Conservation (phyloP, 208 protist genomes). For the Vickermania ingenoplastis region DNA sequence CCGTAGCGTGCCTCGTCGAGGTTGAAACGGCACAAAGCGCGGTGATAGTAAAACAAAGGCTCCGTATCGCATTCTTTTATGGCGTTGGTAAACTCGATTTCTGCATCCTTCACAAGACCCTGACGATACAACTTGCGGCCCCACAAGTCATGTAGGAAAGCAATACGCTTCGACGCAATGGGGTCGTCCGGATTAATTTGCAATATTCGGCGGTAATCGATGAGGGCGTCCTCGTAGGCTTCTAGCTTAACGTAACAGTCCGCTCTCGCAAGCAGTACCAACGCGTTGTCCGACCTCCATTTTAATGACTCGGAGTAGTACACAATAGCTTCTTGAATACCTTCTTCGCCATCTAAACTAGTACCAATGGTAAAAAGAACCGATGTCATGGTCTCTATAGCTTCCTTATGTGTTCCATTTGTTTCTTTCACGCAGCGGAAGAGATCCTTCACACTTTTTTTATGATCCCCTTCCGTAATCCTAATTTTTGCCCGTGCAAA, state of each 20-base stretch:
- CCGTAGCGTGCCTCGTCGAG: conserved; percentile 70
- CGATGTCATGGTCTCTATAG: conserved; percentile 73
- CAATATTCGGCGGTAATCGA: conserved; percentile 57
- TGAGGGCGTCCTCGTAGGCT: conserved; percentile 60
- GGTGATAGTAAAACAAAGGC: conserved; percentile 78
- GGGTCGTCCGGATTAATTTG: conserved; percentile 43
- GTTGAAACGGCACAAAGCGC: conserved; percentile 67
- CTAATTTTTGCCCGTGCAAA: conserved; percentile 60
- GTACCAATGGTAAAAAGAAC: conserved; percentile 69
- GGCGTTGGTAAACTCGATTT: conserved; percentile 77
- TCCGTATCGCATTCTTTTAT: conserved; percentile 59
- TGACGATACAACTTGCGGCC: conserved; percentile 50
- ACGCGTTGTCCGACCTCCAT: conserved; percentile 73
- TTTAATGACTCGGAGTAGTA: conserved; percentile 87
- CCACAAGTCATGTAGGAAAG: conserved; percentile 77
- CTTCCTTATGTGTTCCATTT: conserved; percentile 67
- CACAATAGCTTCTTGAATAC: conserved; percentile 51
- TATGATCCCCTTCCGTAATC: conserved; percentile 47
- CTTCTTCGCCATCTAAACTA: conserved; percentile 30
- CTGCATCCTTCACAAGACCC: conserved; percentile 43
- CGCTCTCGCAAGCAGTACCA: conserved; percentile 70
- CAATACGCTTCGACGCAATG: conserved; percentile 46
- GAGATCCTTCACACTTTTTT: conserved; percentile 69
- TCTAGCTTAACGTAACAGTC: conserved; percentile 83
- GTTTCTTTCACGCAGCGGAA: conserved; percentile 76